phyloP scores from a whole-genome alignment of 2,329 filamentous ascomycete species.

The Diaporthe citriasiana region DNA sequence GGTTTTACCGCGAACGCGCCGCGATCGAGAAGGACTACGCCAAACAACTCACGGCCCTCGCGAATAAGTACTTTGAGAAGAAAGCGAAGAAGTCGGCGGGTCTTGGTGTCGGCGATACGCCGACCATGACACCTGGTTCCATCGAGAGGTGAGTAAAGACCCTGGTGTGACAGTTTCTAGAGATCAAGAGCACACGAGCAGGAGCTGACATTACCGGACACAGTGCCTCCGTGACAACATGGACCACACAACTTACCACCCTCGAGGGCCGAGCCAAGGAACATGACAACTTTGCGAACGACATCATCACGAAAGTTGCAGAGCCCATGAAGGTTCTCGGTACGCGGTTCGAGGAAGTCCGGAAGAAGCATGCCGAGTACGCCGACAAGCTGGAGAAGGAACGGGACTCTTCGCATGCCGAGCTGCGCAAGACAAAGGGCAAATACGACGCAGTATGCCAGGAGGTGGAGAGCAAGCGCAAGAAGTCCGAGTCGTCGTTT shows the following conservation, averaged over 20 bases:
- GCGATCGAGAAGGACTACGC: constrained; percentile 98
- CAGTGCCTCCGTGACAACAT: constrained; percentile 95
- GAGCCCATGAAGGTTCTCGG: constrained; percentile 86
- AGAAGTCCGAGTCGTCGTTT: constrained; percentile 95
- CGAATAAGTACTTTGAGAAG: constrained; percentile 96
- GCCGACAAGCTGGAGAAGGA: constrained; percentile 91
- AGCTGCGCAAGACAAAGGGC: constrained; percentile 89
- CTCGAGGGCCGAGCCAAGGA: constrained; percentile 90
- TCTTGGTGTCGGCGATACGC: constrained; percentile 93
- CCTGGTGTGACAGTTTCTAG: constrained; percentile 21
- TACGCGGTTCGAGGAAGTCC: constrained; percentile 86
- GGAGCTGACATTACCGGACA: constrained; percentile 40
- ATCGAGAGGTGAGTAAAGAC: constrained; percentile 77
- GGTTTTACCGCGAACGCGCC: constrained; percentile 96
- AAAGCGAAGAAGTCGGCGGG: constrained; percentile 91
- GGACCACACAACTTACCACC: constrained; percentile 93
- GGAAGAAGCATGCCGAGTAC: constrained; percentile 92
- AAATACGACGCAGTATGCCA: constrained; percentile 96
- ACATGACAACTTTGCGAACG: constrained; percentile 86
- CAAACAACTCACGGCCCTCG: constrained; percentile 85
- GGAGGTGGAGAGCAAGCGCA: constrained; percentile 93
- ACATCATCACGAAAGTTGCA: constrained; percentile 84
- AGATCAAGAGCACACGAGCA: constrained; percentile 34
- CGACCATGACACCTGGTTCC: constrained; percentile 92
- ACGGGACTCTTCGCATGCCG: constrained; percentile 84